Evolutionary conservation across 1,284 basidiomycete genomes (phyloP).

Genomic region (Marasmius tenuissimus): DNA sequence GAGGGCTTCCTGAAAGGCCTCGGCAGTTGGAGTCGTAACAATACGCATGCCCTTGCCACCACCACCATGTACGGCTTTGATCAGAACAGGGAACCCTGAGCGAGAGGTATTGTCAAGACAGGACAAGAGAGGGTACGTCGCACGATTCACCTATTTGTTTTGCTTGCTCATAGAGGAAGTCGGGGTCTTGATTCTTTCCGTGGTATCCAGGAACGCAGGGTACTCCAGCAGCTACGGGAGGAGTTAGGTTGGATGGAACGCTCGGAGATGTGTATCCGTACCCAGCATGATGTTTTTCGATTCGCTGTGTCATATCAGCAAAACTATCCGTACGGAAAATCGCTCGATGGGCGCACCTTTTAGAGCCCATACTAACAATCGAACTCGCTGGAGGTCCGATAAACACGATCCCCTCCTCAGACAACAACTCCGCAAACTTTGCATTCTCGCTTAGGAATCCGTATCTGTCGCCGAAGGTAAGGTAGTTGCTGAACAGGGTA

Average conservation of each 20-base stretch:
- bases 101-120: not conserved
- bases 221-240: conserved; percentile 71
- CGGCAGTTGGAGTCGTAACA: conserved; percentile 68
- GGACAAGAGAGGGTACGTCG: conserved; percentile 6
- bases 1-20: conserved; percentile 77
- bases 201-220: conserved; percentile 95
- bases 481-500: not conserved
- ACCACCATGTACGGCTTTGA: conserved; percentile 95
- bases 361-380: conserved; percentile 92
- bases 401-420: conserved; percentile 89
- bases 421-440: conserved; percentile 82
- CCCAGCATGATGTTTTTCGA: conserved; percentile 91
- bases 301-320: conserved; percentile 45
- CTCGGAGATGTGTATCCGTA: conserved; percentile 23
- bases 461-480: conserved; percentile 50
- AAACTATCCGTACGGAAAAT: not conserved
- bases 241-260: not conserved
- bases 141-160: conserved; percentile 64
- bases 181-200: conserved; percentile 69
- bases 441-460: conserved; percentile 96
- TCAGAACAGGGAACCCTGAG: conserved; percentile 78
- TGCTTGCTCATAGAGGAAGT: conserved; percentile 64
- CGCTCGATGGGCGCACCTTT: conserved; percentile 55
- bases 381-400: conserved; percentile 94
- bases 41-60: conserved; percentile 97